Base-by-base conservation (phyloP, 805 yeast species). In the Candida pini region DNA sequence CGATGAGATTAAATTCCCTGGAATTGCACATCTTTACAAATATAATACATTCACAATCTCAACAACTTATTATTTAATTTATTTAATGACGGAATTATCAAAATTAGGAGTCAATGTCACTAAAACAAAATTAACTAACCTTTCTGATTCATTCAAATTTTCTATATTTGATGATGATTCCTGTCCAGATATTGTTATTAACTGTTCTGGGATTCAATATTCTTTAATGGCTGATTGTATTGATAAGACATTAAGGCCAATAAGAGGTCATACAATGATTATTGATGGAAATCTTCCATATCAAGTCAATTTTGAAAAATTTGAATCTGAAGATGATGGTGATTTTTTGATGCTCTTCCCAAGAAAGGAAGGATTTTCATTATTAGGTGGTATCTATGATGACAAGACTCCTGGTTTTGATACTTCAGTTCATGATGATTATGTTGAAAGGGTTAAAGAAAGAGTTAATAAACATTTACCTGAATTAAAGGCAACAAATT, bases 261-360 rank as follows among this genome's bases (percentile, higher is more conserved):
- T 78, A 15, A 62, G 71, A 40, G 87, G 86, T 1, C 87, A 80
- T 48, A 73, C 75, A 8, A 43, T 78, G 10, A 60, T 71, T 17
- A 66, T 77, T 6, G 64, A 71, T 34, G 76, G 76, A 49, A 64
- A 58, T 27, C 33, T 60, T 44, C 59, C 60, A 43, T 50, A 49
- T 43, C 59, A 71, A 61, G 43, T 62, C 17, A 38, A 47, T 5
- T 58, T 66, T 22, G 59, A 58, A 9, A 49, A 51, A 26, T 35
- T 38, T 6, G 44, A 49, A 10, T 49, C 57, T 4, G 54, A 38
- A 5, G 52, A 54, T 40, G 60, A 62, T 1, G 63, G 63, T 30
- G 86, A 80, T 43, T 60, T 66, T 38, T 56, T 78, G 23, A 78
- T 78, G 58, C 54, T 73, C 19, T 73, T 80, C 62, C 86, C 86